Base-by-base conservation (phyloP, 176 grass and related monocot genomes). In the Miscanthus lutarioriparius region DNA sequence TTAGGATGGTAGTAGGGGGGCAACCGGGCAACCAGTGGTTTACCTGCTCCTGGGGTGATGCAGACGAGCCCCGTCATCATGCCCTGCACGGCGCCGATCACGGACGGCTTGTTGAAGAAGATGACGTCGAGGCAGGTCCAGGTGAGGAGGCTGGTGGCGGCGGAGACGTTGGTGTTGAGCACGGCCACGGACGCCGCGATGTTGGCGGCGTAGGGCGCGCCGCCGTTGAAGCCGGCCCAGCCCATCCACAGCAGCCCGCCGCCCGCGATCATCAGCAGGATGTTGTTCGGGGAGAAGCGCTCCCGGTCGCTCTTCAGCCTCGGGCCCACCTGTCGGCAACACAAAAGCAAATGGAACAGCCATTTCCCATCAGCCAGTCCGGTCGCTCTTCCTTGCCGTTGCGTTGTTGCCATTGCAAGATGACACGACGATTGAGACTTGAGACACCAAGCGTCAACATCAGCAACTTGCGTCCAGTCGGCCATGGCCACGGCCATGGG, bases 61-160 rank as follows among this genome's bases (percentile, higher is more conserved):
- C 94, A 97, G 80, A 97, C 94, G 69, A 97, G 91, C 0, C 94
- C 94, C 0, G 94, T 97, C 86, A 97, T 97, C 94, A 97, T 97
- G 74, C 94, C 94, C 81, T 97, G 94, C 10, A 97, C 87, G 38
- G 94, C 94, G 16, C 94, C 94, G 53, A 97, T 93, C 26, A 97
- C 94, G 17, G 94, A 91, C 4, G 94, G 94, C 74, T 90, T 93
- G 48, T 10, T 27, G 78, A 93, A 93, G 89, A 93, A 91, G 80
- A 93, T 86, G 67, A 91, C 85, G 80, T 97, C 94, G 59, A 94
- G 87, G 87, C 94, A 97, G 32, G 89, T 94, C 94, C 94, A 97
- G 49, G 69, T 87, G 37, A 97, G 91, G 66, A 97, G 89, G 89
- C 94, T 97, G 0, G 89, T 97, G 33, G 91, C 89, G 22, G 94